Percentiles rank a stretch among this genome's conserved stretches.
These are phyloP conservation scores for Serendipita sp. DNA, from an alignment of 768 basidiomycete genomes.

Conservation along the genomic window DNA sequence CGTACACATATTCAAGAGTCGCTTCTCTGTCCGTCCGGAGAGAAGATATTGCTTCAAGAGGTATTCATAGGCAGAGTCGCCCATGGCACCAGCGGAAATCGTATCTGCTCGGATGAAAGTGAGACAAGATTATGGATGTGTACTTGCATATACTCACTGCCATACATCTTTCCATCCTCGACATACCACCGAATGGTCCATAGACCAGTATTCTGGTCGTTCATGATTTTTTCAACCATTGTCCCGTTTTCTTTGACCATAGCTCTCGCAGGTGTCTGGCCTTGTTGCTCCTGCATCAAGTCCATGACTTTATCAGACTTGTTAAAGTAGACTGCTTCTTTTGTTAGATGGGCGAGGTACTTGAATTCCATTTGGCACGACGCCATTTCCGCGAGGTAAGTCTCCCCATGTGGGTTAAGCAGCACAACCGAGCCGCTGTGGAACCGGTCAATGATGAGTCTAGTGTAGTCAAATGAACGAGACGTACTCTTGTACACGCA, in stretches of 20 bases:
- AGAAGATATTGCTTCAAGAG: constrained; percentile 15
- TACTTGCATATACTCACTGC: background rate
- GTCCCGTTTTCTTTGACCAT: background rate
- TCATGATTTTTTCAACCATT: background rate
- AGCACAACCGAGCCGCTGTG: background rate
- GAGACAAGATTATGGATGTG: background rate
- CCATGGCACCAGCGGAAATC: background rate
- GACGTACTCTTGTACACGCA: background rate
- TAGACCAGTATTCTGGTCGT: constrained; percentile 6
- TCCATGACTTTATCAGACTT: background rate
- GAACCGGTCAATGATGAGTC: background rate
- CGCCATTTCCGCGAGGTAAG: constrained; percentile 9
- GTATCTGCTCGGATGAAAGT: background rate
- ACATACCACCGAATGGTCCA: constrained; percentile 9
- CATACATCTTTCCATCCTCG: constrained; percentile 4
- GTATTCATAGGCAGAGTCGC: constrained; percentile 13
- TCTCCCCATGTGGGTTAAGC: background rate
- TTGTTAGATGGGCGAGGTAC: constrained; percentile 11
- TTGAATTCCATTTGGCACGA: constrained; percentile 11
- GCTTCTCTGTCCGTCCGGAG: constrained; percentile 10
- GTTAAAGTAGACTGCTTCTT: constrained; percentile 4
- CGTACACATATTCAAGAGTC: constrained; percentile 14
- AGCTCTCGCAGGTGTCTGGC: background rate
- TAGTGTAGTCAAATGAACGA: background rate
- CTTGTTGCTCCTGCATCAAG: background rate